These are phyloP conservation scores for Primulina eburnea DNA, from an alignment of 257 asterid species.

Conservation along the genomic window DNA sequence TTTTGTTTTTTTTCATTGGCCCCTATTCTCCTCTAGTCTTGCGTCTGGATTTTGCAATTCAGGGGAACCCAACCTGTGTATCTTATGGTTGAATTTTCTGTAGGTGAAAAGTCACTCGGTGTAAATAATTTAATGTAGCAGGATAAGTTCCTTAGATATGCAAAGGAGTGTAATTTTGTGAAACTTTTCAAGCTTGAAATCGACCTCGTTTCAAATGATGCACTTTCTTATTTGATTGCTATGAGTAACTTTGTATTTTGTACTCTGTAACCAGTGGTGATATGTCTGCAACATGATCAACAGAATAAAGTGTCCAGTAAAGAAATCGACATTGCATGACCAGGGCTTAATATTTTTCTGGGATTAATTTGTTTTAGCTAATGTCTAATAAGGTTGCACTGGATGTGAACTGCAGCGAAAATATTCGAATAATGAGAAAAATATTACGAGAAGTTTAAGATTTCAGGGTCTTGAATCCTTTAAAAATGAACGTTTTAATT, in stretches of 20 bases:
- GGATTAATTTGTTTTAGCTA: background rate
- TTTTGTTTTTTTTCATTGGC: too few relatives aligned
- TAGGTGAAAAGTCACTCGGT: background rate
- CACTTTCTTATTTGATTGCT: background rate
- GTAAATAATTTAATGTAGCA: background rate
- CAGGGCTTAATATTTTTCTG: background rate
- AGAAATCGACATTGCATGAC: background rate
- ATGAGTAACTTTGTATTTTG: background rate
- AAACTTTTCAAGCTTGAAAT: background rate
- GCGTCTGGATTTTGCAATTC: background rate
- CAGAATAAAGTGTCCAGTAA: background rate
- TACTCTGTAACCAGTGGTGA: background rate
- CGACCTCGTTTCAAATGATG: background rate
- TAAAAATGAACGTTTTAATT: too few relatives aligned
- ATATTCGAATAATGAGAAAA: too few relatives aligned
- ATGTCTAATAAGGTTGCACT: background rate
- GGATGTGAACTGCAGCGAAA: too few relatives aligned
- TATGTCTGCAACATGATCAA: background rate
- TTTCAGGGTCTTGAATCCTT: too few relatives aligned
- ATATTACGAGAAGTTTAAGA: too few relatives aligned
- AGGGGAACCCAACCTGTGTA: background rate
- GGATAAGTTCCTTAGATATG: too few relatives aligned
- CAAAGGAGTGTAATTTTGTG: background rate
- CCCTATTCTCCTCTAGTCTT: background rate
- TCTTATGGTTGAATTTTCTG: background rate